Evolutionary conservation across 1,139 yeast genomes (phyloP), one percentile per base, ranked within the genome.

Genomic region (Blastobotrys arbuscula): DNA sequence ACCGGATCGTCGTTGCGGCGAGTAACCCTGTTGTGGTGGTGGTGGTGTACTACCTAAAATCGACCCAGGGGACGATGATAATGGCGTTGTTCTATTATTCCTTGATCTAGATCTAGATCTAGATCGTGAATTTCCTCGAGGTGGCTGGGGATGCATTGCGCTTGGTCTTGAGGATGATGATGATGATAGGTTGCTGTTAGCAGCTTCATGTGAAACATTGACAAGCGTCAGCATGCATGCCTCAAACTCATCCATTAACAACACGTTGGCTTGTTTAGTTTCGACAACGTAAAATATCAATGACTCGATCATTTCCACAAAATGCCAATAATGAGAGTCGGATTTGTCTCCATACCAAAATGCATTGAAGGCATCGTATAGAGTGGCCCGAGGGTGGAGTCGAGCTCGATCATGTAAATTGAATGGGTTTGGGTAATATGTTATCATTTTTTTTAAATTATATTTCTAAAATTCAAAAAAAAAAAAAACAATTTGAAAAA

Each of bases 401-500:
- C 16, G 16, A 18, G 16, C 18, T 39, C n/a, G 30, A 2, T 39
- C 31, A 16, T 9, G 16, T 10, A 39, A 30, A n/a, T 24, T 18
- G 13, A 13, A 39, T 23, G 42, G 42, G 13, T 39, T 39, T 2
- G 42, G 42, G 31, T 24, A 39, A 19, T 39, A 39, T 9, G 39
- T 39, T 12, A 33, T 41, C 33, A 41, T 26, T 41, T 2, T n/a
- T 39, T 18, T 5, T 38, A n/a, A n/a, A n/a, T n/a, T n/a, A n/a
- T n/a, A n/a, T n/a, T n/a, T n/a, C n/a, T n/a, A n/a, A n/a, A n/a
- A n/a, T n/a, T n/a, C n/a, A n/a, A n/a, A n/a, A n/a, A n/a, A n/a
- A n/a, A n/a, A n/a, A n/a, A n/a, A n/a, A 18, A 6, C 35, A 13
- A 15, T 31, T 7, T 18, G 12, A 31, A 18, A 13, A 13, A 13